phyloP scores from a whole-genome alignment of 2,329 filamentous ascomycete species.

The Colletotrichum sublineola region DNA sequence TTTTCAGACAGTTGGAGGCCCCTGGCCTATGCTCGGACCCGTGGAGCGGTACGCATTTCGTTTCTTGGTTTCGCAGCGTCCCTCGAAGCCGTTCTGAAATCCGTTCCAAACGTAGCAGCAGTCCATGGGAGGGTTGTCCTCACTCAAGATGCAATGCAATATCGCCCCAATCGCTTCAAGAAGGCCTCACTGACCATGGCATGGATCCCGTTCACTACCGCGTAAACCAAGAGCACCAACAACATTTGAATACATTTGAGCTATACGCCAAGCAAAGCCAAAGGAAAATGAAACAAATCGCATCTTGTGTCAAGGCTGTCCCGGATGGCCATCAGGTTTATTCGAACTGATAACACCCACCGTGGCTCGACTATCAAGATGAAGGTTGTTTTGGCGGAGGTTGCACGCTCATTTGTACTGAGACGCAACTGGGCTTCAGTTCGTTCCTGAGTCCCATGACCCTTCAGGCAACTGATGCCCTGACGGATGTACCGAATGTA shows the following conservation, averaged over 20 bases:
- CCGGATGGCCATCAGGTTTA: not conserved
- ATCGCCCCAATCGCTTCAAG: not conserved
- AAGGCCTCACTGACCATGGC: not conserved
- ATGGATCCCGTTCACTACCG: not conserved
- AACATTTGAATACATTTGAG: not conserved
- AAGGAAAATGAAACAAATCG: not conserved
- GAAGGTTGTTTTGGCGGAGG: not conserved
- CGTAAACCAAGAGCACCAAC: not conserved
- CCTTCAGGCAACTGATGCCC: not conserved
- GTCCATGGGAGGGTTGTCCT: not conserved
- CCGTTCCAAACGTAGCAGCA: not conserved
- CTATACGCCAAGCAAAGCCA: not conserved
- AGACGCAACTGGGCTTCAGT: not conserved
- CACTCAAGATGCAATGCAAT: not conserved
- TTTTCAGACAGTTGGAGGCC: not conserved
- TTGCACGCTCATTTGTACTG: not conserved
- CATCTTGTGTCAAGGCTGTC: not conserved
- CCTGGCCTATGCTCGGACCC: not conserved
- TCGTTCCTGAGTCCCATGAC: not conserved
- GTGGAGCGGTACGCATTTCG: not conserved
- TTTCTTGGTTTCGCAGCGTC: slow-evolving; percentile 2
- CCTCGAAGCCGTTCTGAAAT: not conserved
- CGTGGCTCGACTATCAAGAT: not conserved
- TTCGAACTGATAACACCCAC: not conserved
- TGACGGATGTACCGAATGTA: not conserved